Base-by-base conservation (phyloP, 2,329 filamentous ascomycete genomes). In the Sclerotinia sclerotiorum region DNA sequence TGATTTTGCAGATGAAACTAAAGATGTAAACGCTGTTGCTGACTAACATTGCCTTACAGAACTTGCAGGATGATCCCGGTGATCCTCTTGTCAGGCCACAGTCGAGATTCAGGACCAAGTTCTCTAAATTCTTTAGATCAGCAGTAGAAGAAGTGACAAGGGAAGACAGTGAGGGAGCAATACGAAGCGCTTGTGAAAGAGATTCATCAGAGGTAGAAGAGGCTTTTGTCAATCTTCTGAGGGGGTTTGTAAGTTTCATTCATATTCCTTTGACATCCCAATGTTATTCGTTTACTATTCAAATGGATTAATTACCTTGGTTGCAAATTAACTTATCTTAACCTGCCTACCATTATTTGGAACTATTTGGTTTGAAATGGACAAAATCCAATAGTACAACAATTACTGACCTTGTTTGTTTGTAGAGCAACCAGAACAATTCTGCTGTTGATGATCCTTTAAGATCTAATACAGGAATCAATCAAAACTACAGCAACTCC, bases 41-140 rank as follows among this genome's bases (percentile, higher is more conserved):
- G 46, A 63, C 60, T 63, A 63, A 63, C 60, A 39, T 51, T 63
- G 46, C 51, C 32, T 63, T 24, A 63, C 8, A 63, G 60, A 39
- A 57, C n/a, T 42, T 42, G 39, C 32, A 24, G 54, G 54, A 56
- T 57, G n/a, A 52, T 63, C 46, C 46, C 39, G 29, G 58, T 21
- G 54, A 4, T 35, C 32, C 60, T 15, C n/a, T n/a, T 5, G 21
- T n/a, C 3, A 63, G 42, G 46, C 58, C 58, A 49, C 21, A 24
- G 24, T 44, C 35, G n/a, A 49, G n/a, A 35, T n/a, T 51, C 13
- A 27, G 32, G 35, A 17, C 29, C 17, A 63, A 10, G 19, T 6
- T 63, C 15, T 63, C 46, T 19, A 19, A n/a, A 15, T 49, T 63
- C 6, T 49, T 49, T 8, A 49, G 24, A 49, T 24, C 21, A 24